These are phyloP conservation scores for Inga laurina DNA, from an alignment of 306 rosid species.

Conservation along the genomic window DNA sequence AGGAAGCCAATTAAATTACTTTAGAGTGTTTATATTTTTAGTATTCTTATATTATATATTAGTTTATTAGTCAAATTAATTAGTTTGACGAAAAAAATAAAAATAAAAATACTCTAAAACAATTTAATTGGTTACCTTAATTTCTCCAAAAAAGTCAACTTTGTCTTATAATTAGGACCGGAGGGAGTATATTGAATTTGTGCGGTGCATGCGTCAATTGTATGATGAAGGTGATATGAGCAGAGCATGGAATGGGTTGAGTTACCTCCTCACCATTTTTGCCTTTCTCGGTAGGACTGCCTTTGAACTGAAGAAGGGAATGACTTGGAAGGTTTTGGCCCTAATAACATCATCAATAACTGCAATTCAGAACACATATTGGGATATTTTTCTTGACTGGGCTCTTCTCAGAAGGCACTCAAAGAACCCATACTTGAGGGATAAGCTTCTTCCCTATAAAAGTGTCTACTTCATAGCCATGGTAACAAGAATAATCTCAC, in stretches of 20 bases:
- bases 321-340: slow-evolving; percentile 56
- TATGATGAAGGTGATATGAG: slow-evolving; percentile 46
- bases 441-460: slow-evolving; percentile 58
- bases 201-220: slow-evolving; percentile 59
- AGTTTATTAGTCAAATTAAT: too few relatives aligned
- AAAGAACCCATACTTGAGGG: slow-evolving; percentile 57
- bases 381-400: slow-evolving; percentile 70
- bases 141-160: too few relatives aligned
- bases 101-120: too few relatives aligned
- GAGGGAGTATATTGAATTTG: slow-evolving; percentile 13
- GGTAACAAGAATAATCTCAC: slow-evolving; percentile 40
- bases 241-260: slow-evolving; percentile 50
- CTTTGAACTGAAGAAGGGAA: slow-evolving; percentile 53
- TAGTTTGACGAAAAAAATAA: too few relatives aligned
- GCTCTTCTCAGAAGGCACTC: slow-evolving; percentile 64
- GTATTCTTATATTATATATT: too few relatives aligned
- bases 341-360: slow-evolving; percentile 58
- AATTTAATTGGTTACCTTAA: too few relatives aligned
- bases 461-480: slow-evolving; percentile 58
- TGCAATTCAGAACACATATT: slow-evolving; percentile 41
- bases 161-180: too few relatives aligned
- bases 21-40: too few relatives aligned
- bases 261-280: slow-evolving; percentile 55
- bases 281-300: slow-evolving; percentile 58
- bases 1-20: too few relatives aligned